phyloP scores from a whole-genome alignment of 2,329 filamentous ascomycete genomes.

The Aspergillus hortae region DNA sequence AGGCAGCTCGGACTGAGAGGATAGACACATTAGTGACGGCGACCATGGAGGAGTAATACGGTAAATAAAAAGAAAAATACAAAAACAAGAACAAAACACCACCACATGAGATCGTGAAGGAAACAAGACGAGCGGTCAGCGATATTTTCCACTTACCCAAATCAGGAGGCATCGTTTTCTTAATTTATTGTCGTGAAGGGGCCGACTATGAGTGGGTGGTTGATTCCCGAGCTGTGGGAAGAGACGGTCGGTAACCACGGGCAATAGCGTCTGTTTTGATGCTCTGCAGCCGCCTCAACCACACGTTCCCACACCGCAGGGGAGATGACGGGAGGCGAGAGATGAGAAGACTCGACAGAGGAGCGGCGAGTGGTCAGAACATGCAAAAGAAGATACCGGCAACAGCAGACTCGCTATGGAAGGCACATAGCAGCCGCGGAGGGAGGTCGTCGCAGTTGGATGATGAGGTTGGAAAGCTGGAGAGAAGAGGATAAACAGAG shows the following conservation, averaged over 20 bases:
- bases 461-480: slow-evolving; percentile 6
- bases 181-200: neutral
- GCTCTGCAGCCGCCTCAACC: slow-evolving; percentile 21
- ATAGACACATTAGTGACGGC: slow-evolving; percentile 13
- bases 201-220: slow-evolving; percentile 6
- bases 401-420: slow-evolving; percentile 14
- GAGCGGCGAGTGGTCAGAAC: slow-evolving; percentile 6
- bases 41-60: slow-evolving; percentile 2
- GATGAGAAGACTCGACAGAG: neutral
- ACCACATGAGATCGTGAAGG: neutral
- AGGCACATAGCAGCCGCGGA: slow-evolving; percentile 21
- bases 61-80: slow-evolving; percentile 3
- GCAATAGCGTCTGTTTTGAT: slow-evolving; percentile 29
- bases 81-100: neutral
- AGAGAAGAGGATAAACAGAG: slow-evolving; percentile 37
- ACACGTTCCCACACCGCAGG: slow-evolving; percentile 14
- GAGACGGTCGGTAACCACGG: slow-evolving; percentile 25
- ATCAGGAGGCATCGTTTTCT: slow-evolving; percentile 27
- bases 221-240: slow-evolving; percentile 18
- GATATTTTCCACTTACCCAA: slow-evolving; percentile 23
- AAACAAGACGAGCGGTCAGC: neutral
- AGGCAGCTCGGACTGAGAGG: slow-evolving; percentile 34
- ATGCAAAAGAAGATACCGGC: slow-evolving; percentile 1
- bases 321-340: slow-evolving; percentile 1
- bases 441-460: slow-evolving; percentile 10